Base-by-base conservation (phyloP, 2,329 filamentous ascomycete species). In the Apiospora koreana region DNA sequence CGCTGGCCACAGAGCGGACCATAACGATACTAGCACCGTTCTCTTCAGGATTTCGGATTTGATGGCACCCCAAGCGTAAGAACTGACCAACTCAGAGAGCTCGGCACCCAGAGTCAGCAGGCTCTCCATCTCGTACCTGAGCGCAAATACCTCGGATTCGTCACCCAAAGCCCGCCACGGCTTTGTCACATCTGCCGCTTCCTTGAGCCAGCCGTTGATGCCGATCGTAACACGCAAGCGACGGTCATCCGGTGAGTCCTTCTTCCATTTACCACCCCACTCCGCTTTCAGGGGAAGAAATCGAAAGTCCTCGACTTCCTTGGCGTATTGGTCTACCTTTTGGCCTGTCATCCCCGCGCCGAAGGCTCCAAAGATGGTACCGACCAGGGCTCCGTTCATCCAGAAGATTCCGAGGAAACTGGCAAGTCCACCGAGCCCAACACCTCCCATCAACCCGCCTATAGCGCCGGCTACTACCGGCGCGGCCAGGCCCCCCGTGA, bases 401-500 rank as follows among this genome's bases (percentile, higher is more conserved):
- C 94, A 95, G 73, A 97, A 90, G 18, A 95, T 90, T 0, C 95
- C 94, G 3, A 98, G 82, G 75, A 97, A 97, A 54, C 92, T 93
- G 3, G 94, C 94, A 2, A 96, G 93, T 0, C 94, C 93, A 28
- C 94, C 95, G 0, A 97, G 84, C 0, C 95, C 95, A 1, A 97
- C 87, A 0, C 93, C 93, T 18, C 94, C 93, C 88, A 97, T 93
- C 2, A 97, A 86, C 0, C 92, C 91, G 2, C 94, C 94, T 18
- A 98, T 86, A 0, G 94, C 94, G 4, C 94, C 94, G 4, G 95
- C 95, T 18, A 97, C 92, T 0, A 97, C 85, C 0, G 95, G 95
- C 0, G 95, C 94, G 0, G 95, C 95, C n/a, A 97, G 85, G 1
- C 95, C 95, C 23, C 95, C 95, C 0, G 94, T 97, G 3, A 98